Percentiles rank a stretch among this genome's conserved stretches.
Evolutionary conservation across 495 filamentous ascomycete genomes (phyloP).

Genomic region (Penicillium manginii): DNA sequence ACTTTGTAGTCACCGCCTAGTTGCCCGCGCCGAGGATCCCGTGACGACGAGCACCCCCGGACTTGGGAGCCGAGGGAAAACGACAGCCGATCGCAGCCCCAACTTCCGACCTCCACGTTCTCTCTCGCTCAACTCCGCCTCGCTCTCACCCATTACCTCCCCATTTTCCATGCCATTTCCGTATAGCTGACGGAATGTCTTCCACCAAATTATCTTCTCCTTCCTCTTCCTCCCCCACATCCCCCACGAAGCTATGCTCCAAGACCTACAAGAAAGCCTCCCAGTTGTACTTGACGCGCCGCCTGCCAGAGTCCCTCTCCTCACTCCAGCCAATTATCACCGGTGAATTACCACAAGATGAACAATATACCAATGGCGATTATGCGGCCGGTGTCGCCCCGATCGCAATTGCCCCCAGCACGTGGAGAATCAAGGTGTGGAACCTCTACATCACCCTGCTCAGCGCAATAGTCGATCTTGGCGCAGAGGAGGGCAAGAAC

Average conservation of each 20-base stretch:
- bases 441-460: slow-evolving; percentile 92
- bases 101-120: slow-evolving; percentile 23
- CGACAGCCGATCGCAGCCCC: slow-evolving; percentile 33
- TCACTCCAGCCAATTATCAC: slow-evolving; percentile 79
- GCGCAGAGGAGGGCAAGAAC: slow-evolving; percentile 85
- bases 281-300: slow-evolving; percentile 88
- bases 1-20: slow-evolving; percentile 2
- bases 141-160: slow-evolving; percentile 5
- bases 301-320: slow-evolving; percentile 84
- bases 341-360: slow-evolving; percentile 32
- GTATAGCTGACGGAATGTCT: slow-evolving; percentile 46
- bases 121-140: slow-evolving; percentile 7
- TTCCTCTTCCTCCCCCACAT: slow-evolving; percentile 46
- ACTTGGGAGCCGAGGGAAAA: slow-evolving; percentile 42
- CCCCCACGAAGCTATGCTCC: slow-evolving; percentile 65
- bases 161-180: slow-evolving; percentile 11
- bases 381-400: slow-evolving; percentile 56
- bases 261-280: slow-evolving; percentile 82
- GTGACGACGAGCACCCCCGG: slow-evolving; percentile 32
- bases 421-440: slow-evolving; percentile 92
- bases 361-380: slow-evolving; percentile 42
- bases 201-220: slow-evolving; percentile 55
- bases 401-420: slow-evolving; percentile 71
- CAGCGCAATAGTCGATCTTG: slow-evolving; percentile 86
- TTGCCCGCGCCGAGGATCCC: slow-evolving; percentile 23